Conservation (phyloP, 768 basidiomycete species). For the Kwoniella sp. region DNA sequence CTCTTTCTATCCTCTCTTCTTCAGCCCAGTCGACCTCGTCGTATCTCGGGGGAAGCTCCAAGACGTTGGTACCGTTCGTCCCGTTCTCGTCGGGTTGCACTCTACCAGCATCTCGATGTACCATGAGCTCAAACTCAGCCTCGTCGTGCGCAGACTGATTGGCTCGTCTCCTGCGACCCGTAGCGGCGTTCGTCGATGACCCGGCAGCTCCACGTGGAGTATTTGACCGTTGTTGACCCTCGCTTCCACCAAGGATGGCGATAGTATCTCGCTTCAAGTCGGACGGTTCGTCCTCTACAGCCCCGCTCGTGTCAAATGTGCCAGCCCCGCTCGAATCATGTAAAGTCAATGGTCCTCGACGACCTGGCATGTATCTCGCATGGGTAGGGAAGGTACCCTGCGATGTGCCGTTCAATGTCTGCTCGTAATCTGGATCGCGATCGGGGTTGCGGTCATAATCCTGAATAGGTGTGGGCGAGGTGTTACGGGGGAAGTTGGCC, state of each 20-base stretch:
- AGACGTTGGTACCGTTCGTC: constrained; percentile 3
- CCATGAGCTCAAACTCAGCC: constrained; percentile 40
- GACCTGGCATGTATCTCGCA: neutral
- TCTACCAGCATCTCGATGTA: constrained; percentile 47
- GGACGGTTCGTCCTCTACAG: constrained; percentile 24
- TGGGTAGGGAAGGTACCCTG: neutral
- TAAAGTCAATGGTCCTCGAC: constrained; percentile 25
- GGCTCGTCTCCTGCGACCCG: constrained; percentile 19
- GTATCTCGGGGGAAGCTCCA: constrained; percentile 50
- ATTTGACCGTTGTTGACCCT: neutral
- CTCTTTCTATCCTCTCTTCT: constrained; percentile 3
- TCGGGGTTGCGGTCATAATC: neutral
- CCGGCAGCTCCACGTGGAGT: neutral
- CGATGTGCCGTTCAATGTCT: neutral
- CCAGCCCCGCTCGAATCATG: constrained; percentile 20
- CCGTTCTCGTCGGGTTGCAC: constrained; percentile 10
- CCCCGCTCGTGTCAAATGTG: neutral
- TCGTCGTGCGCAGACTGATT: constrained; percentile 15
- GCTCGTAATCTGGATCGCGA: neutral
- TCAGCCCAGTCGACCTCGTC: constrained; percentile 49
- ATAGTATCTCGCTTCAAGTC: constrained; percentile 49
- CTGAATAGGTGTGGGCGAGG: neutral
- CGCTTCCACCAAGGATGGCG: constrained; percentile 28
- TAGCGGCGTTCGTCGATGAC: neutral
- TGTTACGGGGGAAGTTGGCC: neutral